These are phyloP conservation scores for Talaromyces borbonicus DNA, from an alignment of 495 filamentous ascomycete genomes.

Conservation along the genomic window DNA sequence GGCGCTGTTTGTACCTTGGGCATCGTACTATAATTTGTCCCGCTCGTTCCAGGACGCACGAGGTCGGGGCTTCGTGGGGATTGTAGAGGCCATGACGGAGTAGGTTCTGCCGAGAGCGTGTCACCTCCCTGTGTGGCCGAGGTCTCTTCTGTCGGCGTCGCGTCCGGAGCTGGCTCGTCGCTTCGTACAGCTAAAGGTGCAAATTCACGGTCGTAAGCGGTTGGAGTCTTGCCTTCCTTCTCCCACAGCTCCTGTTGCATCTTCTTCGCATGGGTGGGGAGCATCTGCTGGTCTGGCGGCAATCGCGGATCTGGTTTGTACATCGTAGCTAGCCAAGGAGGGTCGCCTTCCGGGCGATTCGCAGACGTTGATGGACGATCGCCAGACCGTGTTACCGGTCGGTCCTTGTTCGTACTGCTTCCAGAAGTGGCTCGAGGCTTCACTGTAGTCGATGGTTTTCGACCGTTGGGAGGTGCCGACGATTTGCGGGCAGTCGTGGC, in stretches of 20 bases:
- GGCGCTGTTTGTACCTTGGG: slow-evolving; percentile 41
- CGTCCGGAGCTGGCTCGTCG: slow-evolving; percentile 20
- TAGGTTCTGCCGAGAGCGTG: slow-evolving; percentile 4
- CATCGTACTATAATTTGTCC: slow-evolving; percentile 42
- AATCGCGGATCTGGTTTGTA: slow-evolving; percentile 94
- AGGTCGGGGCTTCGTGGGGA: slow-evolving; percentile 25
- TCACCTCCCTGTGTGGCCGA: slow-evolving; percentile 26
- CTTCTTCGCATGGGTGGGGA: slow-evolving; percentile 85
- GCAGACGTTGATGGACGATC: slow-evolving; percentile 45
- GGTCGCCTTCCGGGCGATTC: slow-evolving; percentile 85
- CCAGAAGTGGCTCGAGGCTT: slow-evolving; percentile 28
- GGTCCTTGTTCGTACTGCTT: slow-evolving; percentile 30
- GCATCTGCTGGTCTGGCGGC: slow-evolving; percentile 88
- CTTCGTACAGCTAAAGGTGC: slow-evolving; percentile 58
- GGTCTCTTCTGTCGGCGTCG: slow-evolving; percentile 13
- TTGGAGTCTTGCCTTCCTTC: slow-evolving; percentile 74
- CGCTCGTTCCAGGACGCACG: slow-evolving; percentile 25
- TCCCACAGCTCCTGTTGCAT: slow-evolving; percentile 95
- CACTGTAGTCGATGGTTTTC: slow-evolving; percentile 21
- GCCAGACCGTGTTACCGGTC: slow-evolving; percentile 56
- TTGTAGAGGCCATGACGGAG: slow-evolving; percentile 8
- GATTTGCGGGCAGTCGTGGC: slow-evolving; percentile 30
- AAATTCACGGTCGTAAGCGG: slow-evolving; percentile 74
- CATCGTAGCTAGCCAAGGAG: slow-evolving; percentile 89
- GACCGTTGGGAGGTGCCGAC: slow-evolving; percentile 28